phyloP scores from a whole-genome alignment of 306 rosid species.

The Macrotyloma uniflorum region DNA sequence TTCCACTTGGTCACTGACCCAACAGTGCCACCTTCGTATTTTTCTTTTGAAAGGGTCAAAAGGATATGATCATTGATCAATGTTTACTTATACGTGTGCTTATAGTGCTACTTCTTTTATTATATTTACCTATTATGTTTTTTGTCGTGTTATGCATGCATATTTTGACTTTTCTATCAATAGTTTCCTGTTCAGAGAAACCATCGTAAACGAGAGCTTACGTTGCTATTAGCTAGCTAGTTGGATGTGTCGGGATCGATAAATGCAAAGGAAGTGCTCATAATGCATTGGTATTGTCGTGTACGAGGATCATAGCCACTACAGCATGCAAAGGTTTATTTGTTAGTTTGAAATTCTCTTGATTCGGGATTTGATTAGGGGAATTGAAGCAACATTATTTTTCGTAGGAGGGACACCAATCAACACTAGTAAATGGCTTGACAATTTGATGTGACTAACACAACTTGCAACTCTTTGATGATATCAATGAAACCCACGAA shows the following conservation, averaged over 20 bases:
- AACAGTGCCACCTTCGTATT: slow-evolving; percentile 5
- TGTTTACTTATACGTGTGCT: background rate
- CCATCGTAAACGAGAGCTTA: background rate
- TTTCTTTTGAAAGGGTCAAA: background rate
- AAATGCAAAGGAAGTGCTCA: background rate
- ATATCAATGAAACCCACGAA: background rate
- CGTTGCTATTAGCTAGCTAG: background rate
- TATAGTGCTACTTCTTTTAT: background rate
- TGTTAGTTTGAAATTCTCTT: background rate
- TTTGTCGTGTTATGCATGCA: background rate
- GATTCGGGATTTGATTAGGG: background rate
- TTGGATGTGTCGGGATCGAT: background rate
- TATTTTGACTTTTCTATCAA: background rate
- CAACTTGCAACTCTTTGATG: background rate
- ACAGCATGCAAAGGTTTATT: background rate
- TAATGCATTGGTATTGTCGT: slow-evolving; percentile 16
- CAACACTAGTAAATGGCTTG: background rate
- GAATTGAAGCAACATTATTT: background rate
- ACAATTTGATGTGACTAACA: slow-evolving; percentile 12
- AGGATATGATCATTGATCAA: background rate
- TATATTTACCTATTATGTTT: background rate
- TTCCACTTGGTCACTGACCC: slow-evolving; percentile 16
- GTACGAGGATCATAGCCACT: slow-evolving; percentile 1
- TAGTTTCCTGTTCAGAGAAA: background rate
- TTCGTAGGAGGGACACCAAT: background rate